phyloP scores from a whole-genome alignment of 202 grass and related monocot genomes.

The Setaria italica region DNA sequence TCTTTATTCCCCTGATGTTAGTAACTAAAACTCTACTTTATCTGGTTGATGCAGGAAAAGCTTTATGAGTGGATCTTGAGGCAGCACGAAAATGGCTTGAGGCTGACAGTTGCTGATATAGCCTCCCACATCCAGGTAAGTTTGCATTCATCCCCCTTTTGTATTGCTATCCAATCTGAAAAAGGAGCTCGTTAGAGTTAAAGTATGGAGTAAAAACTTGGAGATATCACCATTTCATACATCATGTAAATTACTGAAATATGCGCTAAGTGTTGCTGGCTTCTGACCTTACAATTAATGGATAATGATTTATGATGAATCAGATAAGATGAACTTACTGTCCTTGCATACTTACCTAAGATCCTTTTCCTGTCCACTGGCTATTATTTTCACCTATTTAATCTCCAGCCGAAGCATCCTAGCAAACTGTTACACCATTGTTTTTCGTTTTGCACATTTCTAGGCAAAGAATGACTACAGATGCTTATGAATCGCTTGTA shows the following conservation, averaged over 20 bases:
- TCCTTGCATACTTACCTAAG: slow-evolving; percentile 10
- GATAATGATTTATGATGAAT: slow-evolving; percentile 10
- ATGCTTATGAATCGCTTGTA: slow-evolving; percentile 17
- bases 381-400: not conserved
- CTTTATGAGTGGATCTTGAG: slow-evolving; percentile 74
- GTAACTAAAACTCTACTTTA: not conserved
- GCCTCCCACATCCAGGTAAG: slow-evolving; percentile 66
- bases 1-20: not conserved
- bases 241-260: not conserved
- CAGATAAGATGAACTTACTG: not conserved
- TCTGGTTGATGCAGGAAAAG: slow-evolving; percentile 54
- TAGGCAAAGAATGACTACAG: slow-evolving; percentile 3
- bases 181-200: not conserved
- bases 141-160: slow-evolving; percentile 5
- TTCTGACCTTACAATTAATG: not conserved
- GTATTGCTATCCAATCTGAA: not conserved
- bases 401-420: not conserved
- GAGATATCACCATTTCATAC: not conserved
- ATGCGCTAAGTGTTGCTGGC: not conserved
- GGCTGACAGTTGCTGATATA: slow-evolving; percentile 60
- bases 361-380: not conserved
- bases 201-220: not conserved
- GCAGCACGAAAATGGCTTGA: slow-evolving; percentile 67
- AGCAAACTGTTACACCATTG: not conserved
- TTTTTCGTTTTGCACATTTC: slow-evolving; percentile 9